A percentile compares a stretch with the other conserved stretches of the same genome.
Evolutionary conservation across 164 flowering plant genomes (phyloP).

Genomic region (Cinnamomum chago): DNA sequence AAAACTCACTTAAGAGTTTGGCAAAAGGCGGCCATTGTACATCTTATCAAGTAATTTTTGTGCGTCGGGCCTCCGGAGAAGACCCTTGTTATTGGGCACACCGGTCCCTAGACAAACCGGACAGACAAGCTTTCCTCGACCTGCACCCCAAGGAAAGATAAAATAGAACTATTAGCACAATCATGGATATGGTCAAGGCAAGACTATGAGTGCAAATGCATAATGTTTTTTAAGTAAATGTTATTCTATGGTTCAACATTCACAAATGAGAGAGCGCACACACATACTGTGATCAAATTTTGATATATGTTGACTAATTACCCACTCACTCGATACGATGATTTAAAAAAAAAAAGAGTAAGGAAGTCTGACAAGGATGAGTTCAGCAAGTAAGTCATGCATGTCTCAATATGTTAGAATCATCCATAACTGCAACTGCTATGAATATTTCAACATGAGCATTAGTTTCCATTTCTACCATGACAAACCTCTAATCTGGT

Average conservation of each 20-base stretch:
- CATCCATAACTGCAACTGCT: not conserved
- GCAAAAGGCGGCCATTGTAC: slow-evolving; percentile 88
- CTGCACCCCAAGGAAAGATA: slow-evolving; percentile 29
- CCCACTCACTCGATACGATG: not conserved
- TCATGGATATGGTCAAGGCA: not conserved
- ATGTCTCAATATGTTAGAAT: not conserved
- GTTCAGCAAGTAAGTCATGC: not conserved
- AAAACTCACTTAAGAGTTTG: slow-evolving; percentile 37
- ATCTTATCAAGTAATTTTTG: slow-evolving; percentile 78
- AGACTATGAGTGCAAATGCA: not conserved
- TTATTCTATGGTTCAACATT: not conserved
- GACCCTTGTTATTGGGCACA: slow-evolving; percentile 91
- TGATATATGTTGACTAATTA: not conserved
- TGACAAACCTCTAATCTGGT: too few species aligned
- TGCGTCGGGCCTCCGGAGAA: slow-evolving; percentile 88
- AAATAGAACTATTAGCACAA: not conserved
- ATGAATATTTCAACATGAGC: too few species aligned
- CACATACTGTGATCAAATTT: not conserved
- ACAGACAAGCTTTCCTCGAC: slow-evolving; percentile 92
- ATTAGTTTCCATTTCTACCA: too few species aligned
- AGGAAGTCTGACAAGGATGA: not conserved
- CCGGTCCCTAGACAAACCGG: slow-evolving; percentile 97
- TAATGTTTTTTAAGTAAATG: not conserved
- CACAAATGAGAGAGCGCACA: not conserved
- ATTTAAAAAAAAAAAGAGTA: not conserved